A percentile compares a stretch with the other conserved stretches of the same genome.
Evolutionary conservation across 1,139 yeast genomes (phyloP).

Genomic region (Candida glucosophila): DNA sequence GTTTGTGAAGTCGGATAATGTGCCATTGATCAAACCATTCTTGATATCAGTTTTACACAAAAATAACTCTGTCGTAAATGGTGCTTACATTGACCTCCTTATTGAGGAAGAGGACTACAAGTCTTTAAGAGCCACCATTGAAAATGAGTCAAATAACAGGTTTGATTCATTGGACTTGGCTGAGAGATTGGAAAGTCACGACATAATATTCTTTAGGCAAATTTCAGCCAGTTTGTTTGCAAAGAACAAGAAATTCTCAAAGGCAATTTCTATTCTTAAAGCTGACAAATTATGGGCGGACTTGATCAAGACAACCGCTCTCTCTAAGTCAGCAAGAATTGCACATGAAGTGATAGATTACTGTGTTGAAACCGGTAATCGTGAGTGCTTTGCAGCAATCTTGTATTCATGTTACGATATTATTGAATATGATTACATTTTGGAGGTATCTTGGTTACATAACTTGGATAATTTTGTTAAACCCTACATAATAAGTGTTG

Average conservation of each 20-base stretch:
- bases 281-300: slow-evolving; percentile 93
- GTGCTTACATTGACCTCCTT: slow-evolving; percentile 90
- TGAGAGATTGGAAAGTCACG: slow-evolving; percentile 85
- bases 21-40: slow-evolving; percentile 94
- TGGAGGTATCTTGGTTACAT: slow-evolving; percentile 89
- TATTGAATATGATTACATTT: slow-evolving; percentile 73
- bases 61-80: slow-evolving; percentile 85
- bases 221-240: slow-evolving; percentile 91
- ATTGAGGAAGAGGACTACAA: slow-evolving; percentile 96
- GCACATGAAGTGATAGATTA: slow-evolving; percentile 85
- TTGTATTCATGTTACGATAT: slow-evolving; percentile 80
- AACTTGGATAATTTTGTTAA: slow-evolving; percentile 69
- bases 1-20: slow-evolving; percentile 90
- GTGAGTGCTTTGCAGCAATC: slow-evolving; percentile 89
- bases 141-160: slow-evolving; percentile 69
- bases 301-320: slow-evolving; percentile 87
- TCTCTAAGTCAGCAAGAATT: slow-evolving; percentile 68
- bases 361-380: slow-evolving; percentile 95
- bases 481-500: slow-evolving; percentile 82
- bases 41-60: slow-evolving; percentile 84
- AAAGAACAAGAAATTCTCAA: slow-evolving; percentile 87
- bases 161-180: slow-evolving; percentile 92
- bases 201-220: slow-evolving; percentile 85
- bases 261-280: slow-evolving; percentile 82
- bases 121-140: slow-evolving; percentile 80